Base-by-base conservation (phyloP, 495 filamentous ascomycete species). In the Xylaria scruposa region DNA sequence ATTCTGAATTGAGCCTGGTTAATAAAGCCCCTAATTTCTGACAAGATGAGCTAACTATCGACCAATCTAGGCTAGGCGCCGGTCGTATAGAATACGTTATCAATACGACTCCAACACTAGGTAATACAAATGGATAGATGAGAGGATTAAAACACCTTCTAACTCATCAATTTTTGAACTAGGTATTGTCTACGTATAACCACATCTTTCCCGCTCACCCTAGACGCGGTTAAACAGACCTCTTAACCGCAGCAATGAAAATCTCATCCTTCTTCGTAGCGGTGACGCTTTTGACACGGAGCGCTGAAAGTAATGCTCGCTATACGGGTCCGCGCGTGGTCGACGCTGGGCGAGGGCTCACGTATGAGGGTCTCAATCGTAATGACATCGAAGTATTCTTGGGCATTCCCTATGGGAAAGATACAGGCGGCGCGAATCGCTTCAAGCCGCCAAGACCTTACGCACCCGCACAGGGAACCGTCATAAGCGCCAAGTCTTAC, bases 351-450 rank as follows among this genome's bases (percentile, higher is more conserved):
- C 66, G 69, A 5, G 72, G 71, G 29, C 67, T 80, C 24, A 76
- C 72, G 0, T 82, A 82, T 60, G 68, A 73, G 13, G 80, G 80
- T 12, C 54, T 79, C 8, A 54, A 69, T 31, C 74, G 75, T 56
- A 77, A 78, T 51, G 80, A 76, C 0, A 74, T 86, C 38, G 84
- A 87, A 26, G 80, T 80, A 9, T 87, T 86, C 72, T 77, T 83
- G 13, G 81, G 81, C 40, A 84, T 87, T 33, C 81, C 81, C 24
- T 87, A 82, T 66, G 85, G 80, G 1, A 58, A 84, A 70, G 81
- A 82, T 60, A 85, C 85, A 4, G 58, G 76, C 17, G 85, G 83
- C 2, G 38, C 72, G 8, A 80, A 83, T 24, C 81, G 84, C 12
- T 87, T 87, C 74, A 82, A 83, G 36, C 79, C 83, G 7, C 85